These are phyloP conservation scores for Blastobotrys terrestris DNA, from an alignment of 805 yeast species.

Conservation along the genomic window DNA sequence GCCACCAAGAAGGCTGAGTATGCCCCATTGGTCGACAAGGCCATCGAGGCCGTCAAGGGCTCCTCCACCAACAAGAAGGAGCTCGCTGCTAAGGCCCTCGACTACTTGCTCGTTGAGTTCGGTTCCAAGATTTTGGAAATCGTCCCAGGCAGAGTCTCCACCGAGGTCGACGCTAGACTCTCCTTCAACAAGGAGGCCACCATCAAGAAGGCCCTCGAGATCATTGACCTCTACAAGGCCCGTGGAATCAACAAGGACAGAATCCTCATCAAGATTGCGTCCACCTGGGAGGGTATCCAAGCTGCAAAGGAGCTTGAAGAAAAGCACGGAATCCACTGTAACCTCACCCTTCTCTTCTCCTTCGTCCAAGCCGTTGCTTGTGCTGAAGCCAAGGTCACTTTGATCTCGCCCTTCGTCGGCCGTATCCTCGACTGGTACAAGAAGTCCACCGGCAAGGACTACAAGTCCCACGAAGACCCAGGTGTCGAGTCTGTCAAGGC, in stretches of 20 bases:
- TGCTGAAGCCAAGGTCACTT: constrained; percentile 95
- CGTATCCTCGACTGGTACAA: constrained; percentile 99
- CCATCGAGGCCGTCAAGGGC: constrained; percentile 77
- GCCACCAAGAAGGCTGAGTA: constrained; percentile 89
- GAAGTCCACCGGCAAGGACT: constrained; percentile 84
- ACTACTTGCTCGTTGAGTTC: constrained; percentile 89
- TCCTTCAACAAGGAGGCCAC: constrained; percentile 95
- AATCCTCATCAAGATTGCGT: constrained; percentile 90
- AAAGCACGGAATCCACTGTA: constrained; percentile 86
- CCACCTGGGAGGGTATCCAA: constrained; percentile 99
- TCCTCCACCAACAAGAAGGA: constrained; percentile 38
- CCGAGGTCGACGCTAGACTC: constrained; percentile 98
- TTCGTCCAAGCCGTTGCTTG: constrained; percentile 97
- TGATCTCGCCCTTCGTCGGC: constrained; percentile 98
- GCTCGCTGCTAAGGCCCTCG: constrained; percentile 78
- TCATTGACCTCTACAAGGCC: constrained; percentile 79
- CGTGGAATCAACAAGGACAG: constrained; percentile 85
- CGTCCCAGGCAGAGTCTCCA: constrained; percentile 98
- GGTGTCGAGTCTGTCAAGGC: constrained; percentile 88
- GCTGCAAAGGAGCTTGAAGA: constrained; percentile 95
- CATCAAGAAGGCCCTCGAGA: constrained; percentile 84
- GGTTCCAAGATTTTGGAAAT: constrained; percentile 89
- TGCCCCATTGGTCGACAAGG: constrained; percentile 82
- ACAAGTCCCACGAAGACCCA: constrained; percentile 79
- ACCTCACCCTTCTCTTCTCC: constrained; percentile 91